These are phyloP conservation scores for Colletotrichum cordylinicola DNA, from an alignment of 2,329 filamentous ascomycete genomes.

Conservation along the genomic window DNA sequence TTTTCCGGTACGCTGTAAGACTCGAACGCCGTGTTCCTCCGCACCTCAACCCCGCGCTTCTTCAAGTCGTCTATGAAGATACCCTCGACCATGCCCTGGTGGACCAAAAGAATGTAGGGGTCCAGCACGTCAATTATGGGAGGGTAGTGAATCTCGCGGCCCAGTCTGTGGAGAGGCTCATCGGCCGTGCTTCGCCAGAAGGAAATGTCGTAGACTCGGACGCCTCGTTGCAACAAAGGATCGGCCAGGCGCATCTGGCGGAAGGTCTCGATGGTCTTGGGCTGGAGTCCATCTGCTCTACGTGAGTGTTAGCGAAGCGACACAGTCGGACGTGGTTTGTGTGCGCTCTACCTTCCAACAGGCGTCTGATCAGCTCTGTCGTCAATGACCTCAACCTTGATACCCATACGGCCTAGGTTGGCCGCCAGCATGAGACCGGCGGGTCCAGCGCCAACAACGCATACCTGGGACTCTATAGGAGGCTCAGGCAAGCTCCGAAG, in stretches of 20 bases:
- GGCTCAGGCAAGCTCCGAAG: constrained; percentile 54
- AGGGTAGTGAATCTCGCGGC: constrained; percentile 74
- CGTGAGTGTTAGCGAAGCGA: not conserved
- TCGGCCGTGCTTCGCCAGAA: constrained; percentile 68
- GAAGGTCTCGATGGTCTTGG: constrained; percentile 80
- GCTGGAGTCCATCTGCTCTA: constrained; percentile 75
- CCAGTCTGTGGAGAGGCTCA: constrained; percentile 62
- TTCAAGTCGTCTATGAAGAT: constrained; percentile 73
- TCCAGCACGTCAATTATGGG: constrained; percentile 62
- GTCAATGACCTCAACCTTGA: constrained; percentile 71
- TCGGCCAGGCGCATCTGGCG: constrained; percentile 77
- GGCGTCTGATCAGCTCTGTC: constrained; percentile 72
- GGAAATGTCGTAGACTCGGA: constrained; percentile 75
- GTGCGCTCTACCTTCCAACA: constrained; percentile 55
- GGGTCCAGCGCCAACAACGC: constrained; percentile 61
- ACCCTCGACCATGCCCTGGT: constrained; percentile 79
- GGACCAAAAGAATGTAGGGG: constrained; percentile 64
- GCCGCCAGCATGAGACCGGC: constrained; percentile 61
- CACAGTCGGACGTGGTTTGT: not conserved
- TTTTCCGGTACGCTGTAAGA: constrained; percentile 56
- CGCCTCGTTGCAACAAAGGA: constrained; percentile 68
- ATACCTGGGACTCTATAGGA: constrained; percentile 52
- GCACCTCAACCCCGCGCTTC: constrained; percentile 67
- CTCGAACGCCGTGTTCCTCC: constrained; percentile 68
- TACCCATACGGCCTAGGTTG: constrained; percentile 68